phyloP scores from a whole-genome alignment of 352 stramenopile genomes.

The Phytophthora kernoviae region DNA sequence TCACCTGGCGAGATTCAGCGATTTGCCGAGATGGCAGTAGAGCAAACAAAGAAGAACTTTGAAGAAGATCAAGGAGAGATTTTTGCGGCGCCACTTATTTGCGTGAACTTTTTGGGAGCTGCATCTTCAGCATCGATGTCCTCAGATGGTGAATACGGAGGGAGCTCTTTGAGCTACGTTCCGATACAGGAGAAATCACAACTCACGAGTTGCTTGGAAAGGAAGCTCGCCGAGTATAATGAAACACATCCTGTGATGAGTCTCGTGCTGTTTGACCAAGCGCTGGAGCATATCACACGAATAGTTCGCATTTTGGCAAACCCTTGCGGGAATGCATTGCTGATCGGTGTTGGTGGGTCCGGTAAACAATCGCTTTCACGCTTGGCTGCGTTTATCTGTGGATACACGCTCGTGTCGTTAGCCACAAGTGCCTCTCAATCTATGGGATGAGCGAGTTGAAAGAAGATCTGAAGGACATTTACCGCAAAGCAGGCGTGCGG shows the following conservation, averaged over 20 bases:
- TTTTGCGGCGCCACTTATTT: slow-evolving; percentile 74
- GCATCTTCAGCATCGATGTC: slow-evolving; percentile 6
- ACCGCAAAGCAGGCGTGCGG: slow-evolving; percentile 85
- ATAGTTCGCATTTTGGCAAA: slow-evolving; percentile 87
- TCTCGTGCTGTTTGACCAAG: slow-evolving; percentile 92
- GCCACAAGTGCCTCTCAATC: slow-evolving; percentile 49
- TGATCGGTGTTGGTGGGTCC: slow-evolving; percentile 85
- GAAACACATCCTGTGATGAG: slow-evolving; percentile 93
- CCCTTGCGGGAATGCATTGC: slow-evolving; percentile 78
- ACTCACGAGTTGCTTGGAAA: slow-evolving; percentile 60
- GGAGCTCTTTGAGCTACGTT: slow-evolving; percentile 41
- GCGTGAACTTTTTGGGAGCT: slow-evolving; percentile 60
- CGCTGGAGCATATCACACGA: slow-evolving; percentile 87
- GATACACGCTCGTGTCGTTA: slow-evolving; percentile 71
- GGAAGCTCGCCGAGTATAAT: slow-evolving; percentile 88
- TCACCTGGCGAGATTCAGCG: slow-evolving; percentile 70
- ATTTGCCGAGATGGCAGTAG: slow-evolving; percentile 83
- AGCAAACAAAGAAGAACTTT: slow-evolving; percentile 89
- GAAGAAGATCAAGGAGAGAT: slow-evolving; percentile 80
- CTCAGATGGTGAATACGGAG: slow-evolving; percentile 16
- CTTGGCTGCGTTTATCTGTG: slow-evolving; percentile 89
- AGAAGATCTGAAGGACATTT: slow-evolving; percentile 91
- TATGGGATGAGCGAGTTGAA: slow-evolving; percentile 86
- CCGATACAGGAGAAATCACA: slow-evolving; percentile 59
- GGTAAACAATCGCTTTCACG: slow-evolving; percentile 92